Evolutionary conservation across 352 stramenopile species (phyloP).

Genomic region (Phytophthora citrophthora): DNA sequence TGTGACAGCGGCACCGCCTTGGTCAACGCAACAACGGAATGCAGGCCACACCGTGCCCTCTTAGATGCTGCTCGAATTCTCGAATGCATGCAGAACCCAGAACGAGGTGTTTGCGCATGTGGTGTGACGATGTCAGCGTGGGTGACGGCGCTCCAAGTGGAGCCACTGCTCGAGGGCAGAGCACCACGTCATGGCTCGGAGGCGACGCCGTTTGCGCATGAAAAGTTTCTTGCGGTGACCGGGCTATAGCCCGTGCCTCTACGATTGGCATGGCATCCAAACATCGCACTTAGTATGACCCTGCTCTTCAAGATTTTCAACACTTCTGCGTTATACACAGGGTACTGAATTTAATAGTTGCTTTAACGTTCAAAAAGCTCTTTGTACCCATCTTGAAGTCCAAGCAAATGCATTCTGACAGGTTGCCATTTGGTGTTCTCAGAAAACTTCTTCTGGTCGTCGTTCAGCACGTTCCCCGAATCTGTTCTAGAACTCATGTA

Average conservation of each 20-base stretch:
- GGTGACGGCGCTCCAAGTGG: conserved; percentile 1
- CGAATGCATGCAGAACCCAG: background rate
- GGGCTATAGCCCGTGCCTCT: conserved; percentile 1
- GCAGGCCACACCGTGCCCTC: background rate
- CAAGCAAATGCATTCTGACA: background rate
- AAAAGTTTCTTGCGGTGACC: conserved; percentile 16
- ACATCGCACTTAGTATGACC: background rate
- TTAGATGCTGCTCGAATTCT: conserved; percentile 14
- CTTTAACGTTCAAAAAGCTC: no score
- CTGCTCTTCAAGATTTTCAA: background rate
- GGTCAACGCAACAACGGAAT: background rate
- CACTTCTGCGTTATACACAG: background rate
- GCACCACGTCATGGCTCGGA: conserved; percentile 12
- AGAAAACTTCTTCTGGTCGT: conserved; percentile 31
- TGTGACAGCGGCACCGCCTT: background rate
- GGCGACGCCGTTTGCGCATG: background rate
- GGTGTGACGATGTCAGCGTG: background rate
- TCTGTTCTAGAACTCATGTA: conserved; percentile 24
- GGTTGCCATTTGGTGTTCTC: background rate
- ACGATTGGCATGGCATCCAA: conserved; percentile 23
- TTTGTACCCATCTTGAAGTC: background rate
- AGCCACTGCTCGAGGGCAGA: background rate
- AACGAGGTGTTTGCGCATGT: conserved; percentile 25
- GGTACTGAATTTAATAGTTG: background rate
- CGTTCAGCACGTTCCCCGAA: conserved; percentile 2